Evolutionary conservation across 2,329 filamentous ascomycete species (phyloP).

Genomic region (Fusarium luffae): DNA sequence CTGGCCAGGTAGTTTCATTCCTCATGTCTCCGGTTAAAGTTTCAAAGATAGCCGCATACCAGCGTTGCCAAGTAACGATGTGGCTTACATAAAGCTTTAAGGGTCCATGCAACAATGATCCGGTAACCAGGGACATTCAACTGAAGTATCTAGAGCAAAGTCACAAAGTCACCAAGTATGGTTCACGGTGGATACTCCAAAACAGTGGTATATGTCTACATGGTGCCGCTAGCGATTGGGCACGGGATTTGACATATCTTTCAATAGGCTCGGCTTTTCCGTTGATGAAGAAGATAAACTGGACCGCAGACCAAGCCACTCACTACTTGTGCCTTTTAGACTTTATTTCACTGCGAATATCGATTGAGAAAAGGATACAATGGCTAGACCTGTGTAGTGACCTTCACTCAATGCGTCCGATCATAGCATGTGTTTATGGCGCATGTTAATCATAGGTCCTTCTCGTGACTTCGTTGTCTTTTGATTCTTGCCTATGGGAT

Average conservation of each 20-base stretch:
- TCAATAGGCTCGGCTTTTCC: background rate
- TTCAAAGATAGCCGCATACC: background rate
- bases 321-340: background rate
- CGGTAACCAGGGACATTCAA: background rate
- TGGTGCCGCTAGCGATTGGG: background rate
- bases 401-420: background rate
- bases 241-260: background rate
- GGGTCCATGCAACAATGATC: constrained; percentile 5
- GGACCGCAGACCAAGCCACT: background rate
- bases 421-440: background rate
- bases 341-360: background rate
- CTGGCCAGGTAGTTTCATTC: background rate
- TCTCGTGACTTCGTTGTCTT: constrained; percentile 8
- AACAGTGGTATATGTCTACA: background rate
- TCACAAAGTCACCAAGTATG: background rate
- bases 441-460: too few relatives aligned
- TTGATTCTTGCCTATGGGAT: constrained; percentile 40
- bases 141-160: background rate
- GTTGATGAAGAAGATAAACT: background rate
- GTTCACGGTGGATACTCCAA: background rate
- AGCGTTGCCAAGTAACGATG: constrained; percentile 2
- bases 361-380: too few relatives aligned
- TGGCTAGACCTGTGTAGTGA: background rate
- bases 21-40: background rate
- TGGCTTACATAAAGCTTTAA: constrained; percentile 12